Conservation (phyloP, 2,329 filamentous ascomycete genomes). For the Arthrobotrys megalospora region DNA sequence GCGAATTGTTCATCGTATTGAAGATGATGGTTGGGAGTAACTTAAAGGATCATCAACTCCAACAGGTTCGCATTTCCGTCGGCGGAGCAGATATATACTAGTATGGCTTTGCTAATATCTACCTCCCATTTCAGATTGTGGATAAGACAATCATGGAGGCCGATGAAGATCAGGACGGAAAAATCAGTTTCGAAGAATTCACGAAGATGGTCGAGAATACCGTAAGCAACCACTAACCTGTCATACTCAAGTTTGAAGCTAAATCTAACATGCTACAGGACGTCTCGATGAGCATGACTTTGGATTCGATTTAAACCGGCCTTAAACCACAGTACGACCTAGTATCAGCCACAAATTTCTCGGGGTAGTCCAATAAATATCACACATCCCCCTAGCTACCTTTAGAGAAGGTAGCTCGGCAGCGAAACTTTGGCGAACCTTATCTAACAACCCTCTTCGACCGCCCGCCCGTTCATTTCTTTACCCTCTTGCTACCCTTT, state of each 20-base stretch:
- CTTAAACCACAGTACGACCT: not conserved
- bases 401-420: conserved; percentile 3
- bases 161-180: conserved; percentile 93
- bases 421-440: not conserved
- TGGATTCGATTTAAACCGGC: conserved; percentile 69
- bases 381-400: not conserved
- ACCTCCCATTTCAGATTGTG: conserved; percentile 76
- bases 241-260: conserved; percentile 60
- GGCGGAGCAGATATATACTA: not conserved
- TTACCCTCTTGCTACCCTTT: conserved; percentile 5
- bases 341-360: no score
- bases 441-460: not conserved
- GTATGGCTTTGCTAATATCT: conserved; percentile 5
- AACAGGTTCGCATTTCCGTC: conserved; percentile 73
- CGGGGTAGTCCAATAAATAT: no score
- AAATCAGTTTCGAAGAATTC: conserved; percentile 99
- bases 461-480: not conserved
- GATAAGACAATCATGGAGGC: conserved; percentile 99
- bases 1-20: conserved; percentile 97
- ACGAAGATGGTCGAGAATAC: conserved; percentile 99
- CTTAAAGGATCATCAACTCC: conserved; percentile 97
- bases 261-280: conserved; percentile 67
- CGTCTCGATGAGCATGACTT: conserved; percentile 81
- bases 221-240: conserved; percentile 68
- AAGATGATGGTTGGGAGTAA: conserved; percentile 99